Evolutionary conservation across 495 filamentous ascomycete species (phyloP).

Genomic region (Cairneyella variabilis): DNA sequence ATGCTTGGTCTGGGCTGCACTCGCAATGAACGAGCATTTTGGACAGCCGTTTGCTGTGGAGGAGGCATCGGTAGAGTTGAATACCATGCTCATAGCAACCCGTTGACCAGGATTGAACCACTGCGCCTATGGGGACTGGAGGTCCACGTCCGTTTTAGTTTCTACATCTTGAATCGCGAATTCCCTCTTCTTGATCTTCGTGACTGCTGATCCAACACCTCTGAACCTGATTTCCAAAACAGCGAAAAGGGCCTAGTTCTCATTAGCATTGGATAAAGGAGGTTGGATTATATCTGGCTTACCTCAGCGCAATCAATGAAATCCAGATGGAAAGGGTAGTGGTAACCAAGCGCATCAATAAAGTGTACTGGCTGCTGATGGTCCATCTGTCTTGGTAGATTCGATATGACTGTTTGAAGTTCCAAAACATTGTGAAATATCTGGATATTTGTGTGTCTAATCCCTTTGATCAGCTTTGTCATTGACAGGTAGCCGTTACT

Average conservation of each 20-base stretch:
- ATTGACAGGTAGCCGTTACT: too few relatives aligned
- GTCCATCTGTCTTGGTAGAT: conserved; percentile 28
- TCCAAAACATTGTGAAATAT: conserved; percentile 25
- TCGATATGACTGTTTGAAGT: conserved; percentile 24
- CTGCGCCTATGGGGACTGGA: conserved; percentile 20
- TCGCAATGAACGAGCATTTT: not conserved
- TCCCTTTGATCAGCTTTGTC: too few relatives aligned
- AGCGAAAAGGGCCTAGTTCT: conserved; percentile 10
- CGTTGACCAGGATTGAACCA: conserved; percentile 27
- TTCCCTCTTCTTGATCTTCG: conserved; percentile 21
- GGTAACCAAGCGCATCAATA: conserved; percentile 26
- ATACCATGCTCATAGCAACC: conserved; percentile 32
- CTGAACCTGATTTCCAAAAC: conserved; percentile 23
- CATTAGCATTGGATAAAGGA: not conserved
- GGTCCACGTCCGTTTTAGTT: conserved; percentile 22
- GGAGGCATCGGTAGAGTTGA: conserved; percentile 8
- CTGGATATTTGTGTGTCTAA: conserved; percentile 22
- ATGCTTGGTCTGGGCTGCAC: not conserved
- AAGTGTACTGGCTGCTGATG: conserved; percentile 32
- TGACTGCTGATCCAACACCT: conserved; percentile 13
- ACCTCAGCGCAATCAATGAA: conserved; percentile 27
- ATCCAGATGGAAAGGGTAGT: conserved; percentile 28
- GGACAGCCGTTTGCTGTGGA: not conserved
- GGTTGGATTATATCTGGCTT: not conserved
- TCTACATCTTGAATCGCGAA: conserved; percentile 27